These are phyloP conservation scores for Globisporangium nagaii DNA, from an alignment of 352 stramenopile species.

Conservation along the genomic window DNA sequence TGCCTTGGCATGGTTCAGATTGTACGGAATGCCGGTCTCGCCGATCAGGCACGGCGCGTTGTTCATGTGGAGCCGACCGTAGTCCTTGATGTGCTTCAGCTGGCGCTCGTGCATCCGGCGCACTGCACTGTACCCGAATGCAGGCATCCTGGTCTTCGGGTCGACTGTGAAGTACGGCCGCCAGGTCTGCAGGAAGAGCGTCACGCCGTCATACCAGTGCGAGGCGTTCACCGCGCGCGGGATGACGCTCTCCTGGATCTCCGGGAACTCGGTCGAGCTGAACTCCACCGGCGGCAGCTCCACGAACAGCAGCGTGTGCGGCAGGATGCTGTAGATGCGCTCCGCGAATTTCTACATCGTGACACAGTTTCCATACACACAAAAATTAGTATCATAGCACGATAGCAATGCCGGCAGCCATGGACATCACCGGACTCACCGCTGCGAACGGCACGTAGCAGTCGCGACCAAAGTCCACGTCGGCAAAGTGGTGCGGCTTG, in stretches of 20 bases:
- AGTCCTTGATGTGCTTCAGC: slow-evolving; percentile 48
- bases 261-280: slow-evolving; percentile 54
- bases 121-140: slow-evolving; percentile 60
- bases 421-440: no score
- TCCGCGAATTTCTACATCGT: slow-evolving; percentile 42
- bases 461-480: slow-evolving; percentile 67
- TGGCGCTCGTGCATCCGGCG: slow-evolving; percentile 51
- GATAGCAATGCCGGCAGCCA: no score
- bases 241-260: slow-evolving; percentile 44
- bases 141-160: slow-evolving; percentile 47
- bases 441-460: slow-evolving; percentile 79
- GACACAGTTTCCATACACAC: background rate
- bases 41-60: slow-evolving; percentile 61
- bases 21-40: slow-evolving; percentile 71
- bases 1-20: slow-evolving; percentile 44
- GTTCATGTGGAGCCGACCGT: slow-evolving; percentile 49
- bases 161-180: slow-evolving; percentile 74
- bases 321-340: slow-evolving; percentile 51
- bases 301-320: slow-evolving; percentile 67
- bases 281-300: slow-evolving; percentile 81
- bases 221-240: slow-evolving; percentile 78
- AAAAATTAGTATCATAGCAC: no score
- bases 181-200: slow-evolving; percentile 75
- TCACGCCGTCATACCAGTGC: slow-evolving; percentile 91
- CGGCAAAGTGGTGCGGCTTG: slow-evolving; percentile 61